phyloP scores from a whole-genome alignment of 2,329 filamentous ascomycete genomes.

The Colletotrichum limetticola region DNA sequence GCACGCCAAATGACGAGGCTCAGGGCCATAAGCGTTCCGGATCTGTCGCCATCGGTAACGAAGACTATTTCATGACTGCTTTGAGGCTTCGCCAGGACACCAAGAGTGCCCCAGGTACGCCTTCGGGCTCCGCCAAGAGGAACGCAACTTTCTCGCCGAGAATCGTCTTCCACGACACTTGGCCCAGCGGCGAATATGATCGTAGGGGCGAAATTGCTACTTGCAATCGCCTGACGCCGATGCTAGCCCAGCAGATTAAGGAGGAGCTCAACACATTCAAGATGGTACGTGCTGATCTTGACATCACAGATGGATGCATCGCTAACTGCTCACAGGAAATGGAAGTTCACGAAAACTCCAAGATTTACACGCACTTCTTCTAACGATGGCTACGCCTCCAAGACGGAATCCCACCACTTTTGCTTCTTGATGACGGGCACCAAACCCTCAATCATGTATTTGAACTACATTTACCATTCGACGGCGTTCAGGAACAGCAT shows the following conservation, averaged over 20 bases:
- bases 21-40: conserved; percentile 74
- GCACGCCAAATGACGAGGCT: conserved; percentile 85
- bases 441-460: conserved; percentile 58
- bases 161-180: conserved; percentile 95
- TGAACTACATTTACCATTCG: conserved; percentile 58
- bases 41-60: conserved; percentile 79
- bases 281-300: conserved; percentile 74
- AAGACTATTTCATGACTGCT: conserved; percentile 90
- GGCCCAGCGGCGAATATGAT: conserved; percentile 95
- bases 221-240: conserved; percentile 95
- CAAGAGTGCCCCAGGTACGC: conserved; percentile 84
- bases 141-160: conserved; percentile 87
- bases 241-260: conserved; percentile 98
- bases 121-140: conserved; percentile 72
- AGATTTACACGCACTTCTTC: conserved; percentile 99
- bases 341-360: conserved; percentile 99
- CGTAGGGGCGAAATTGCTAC: conserved; percentile 95
- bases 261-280: conserved; percentile 99
- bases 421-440: conserved; percentile 40
- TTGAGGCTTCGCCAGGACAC: conserved; percentile 79
- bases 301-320: neutral
- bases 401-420: conserved; percentile 42
- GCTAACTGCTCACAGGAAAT: conserved; percentile 81
- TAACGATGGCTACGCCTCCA: conserved; percentile 65
- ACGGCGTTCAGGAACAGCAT: conserved; percentile 67